These are phyloP conservation scores for Termitomyces sp. DNA, from an alignment of 768 basidiomycete genomes.

Conservation along the genomic window DNA sequence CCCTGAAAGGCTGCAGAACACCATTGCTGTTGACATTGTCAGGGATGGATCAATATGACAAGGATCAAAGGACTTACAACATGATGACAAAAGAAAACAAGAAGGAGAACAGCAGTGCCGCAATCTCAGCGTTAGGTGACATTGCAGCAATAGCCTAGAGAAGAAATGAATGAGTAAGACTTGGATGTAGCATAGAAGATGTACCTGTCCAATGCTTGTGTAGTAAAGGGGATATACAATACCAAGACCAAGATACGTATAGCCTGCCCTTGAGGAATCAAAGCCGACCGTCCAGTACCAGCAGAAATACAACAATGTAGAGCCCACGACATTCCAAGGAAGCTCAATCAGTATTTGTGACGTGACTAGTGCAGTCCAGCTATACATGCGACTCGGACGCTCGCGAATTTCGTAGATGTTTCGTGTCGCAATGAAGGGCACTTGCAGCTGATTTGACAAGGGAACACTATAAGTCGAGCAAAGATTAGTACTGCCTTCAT, in stretches of 20 bases:
- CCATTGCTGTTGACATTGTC: slow-evolving; percentile 40
- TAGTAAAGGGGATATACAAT: slow-evolving; percentile 59
- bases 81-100: slow-evolving; percentile 56
- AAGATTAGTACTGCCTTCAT: slow-evolving; percentile 1
- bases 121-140: slow-evolving; percentile 52
- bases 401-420: slow-evolving; percentile 67
- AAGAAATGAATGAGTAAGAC: slow-evolving; percentile 25
- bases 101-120: slow-evolving; percentile 48
- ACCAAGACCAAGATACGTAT: slow-evolving; percentile 52
- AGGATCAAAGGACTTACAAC: slow-evolving; percentile 35
- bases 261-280: slow-evolving; percentile 50
- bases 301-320: slow-evolving; percentile 56
- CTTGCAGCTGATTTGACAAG: slow-evolving; percentile 61
- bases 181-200: background rate
- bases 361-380: slow-evolving; percentile 57
- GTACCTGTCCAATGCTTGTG: slow-evolving; percentile 52
- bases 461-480: slow-evolving; percentile 32
- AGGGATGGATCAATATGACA: background rate
- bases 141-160: slow-evolving; percentile 53
- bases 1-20: slow-evolving; percentile 57
- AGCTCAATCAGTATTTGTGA: slow-evolving; percentile 55
- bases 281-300: slow-evolving; percentile 76
- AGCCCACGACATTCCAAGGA: slow-evolving; percentile 60
- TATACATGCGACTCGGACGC: slow-evolving; percentile 61
- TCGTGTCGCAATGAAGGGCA: slow-evolving; percentile 57